Evolutionary conservation across 257 asterid species (phyloP).

Genomic region (Ophiorrhiza pumila): DNA sequence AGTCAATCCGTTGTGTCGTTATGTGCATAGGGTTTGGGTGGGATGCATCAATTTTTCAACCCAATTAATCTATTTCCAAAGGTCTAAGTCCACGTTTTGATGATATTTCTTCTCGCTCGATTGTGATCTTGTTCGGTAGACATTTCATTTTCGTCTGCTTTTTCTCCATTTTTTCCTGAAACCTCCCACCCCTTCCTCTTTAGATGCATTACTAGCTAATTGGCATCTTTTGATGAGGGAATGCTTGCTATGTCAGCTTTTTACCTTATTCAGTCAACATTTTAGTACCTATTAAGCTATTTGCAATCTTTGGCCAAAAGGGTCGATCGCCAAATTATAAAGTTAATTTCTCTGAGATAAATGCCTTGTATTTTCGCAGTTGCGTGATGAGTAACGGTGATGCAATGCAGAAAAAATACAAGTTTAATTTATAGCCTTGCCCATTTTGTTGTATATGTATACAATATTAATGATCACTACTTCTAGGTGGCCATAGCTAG

Average conservation of each 20-base stretch:
- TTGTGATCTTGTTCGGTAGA: not conserved
- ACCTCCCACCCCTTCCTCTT: not conserved
- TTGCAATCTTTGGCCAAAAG: not conserved
- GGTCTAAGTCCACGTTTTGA: not conserved
- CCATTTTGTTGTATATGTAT: not conserved
- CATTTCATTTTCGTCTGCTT: not conserved
- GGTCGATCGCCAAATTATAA: not conserved
- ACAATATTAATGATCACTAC: too few species aligned
- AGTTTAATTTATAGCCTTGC: not conserved
- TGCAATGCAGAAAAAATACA: not conserved
- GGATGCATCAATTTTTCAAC: not conserved
- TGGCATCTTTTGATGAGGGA: not conserved
- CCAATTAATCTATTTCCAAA: not conserved
- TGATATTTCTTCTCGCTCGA: not conserved
- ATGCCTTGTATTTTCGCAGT: not conserved
- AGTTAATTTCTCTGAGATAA: not conserved
- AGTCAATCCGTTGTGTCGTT: not conserved
- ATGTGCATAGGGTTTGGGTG: not conserved
- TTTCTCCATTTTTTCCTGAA: conserved; percentile 15
- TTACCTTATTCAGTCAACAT: not conserved
- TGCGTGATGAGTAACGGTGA: not conserved
- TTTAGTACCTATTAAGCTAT: not conserved
- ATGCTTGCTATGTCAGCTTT: not conserved
- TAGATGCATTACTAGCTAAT: not conserved
- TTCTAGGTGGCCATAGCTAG: not conserved